These are phyloP conservation scores for Combretum micranthum DNA, from an alignment of 345 rosid species.

Conservation along the genomic window DNA sequence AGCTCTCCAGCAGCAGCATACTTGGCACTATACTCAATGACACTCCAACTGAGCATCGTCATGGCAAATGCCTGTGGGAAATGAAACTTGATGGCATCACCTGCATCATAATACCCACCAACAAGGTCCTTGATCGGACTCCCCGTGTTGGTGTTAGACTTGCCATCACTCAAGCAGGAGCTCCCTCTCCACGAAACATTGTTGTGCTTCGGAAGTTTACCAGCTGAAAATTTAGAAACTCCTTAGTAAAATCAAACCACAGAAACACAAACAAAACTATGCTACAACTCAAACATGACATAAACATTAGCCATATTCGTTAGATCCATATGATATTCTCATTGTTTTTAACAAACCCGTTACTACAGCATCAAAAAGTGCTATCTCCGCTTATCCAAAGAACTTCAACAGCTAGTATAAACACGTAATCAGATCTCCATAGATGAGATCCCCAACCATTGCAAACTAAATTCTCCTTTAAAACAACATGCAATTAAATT, in stretches of 20 bases:
- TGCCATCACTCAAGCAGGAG: conserved; percentile 76
- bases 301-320: no score
- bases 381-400: no score
- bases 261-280: background rate
- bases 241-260: conserved; percentile 1
- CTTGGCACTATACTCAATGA: conserved; percentile 87
- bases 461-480: no score
- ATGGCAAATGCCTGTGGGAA: conserved; percentile 85
- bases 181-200: conserved; percentile 95
- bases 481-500: no score
- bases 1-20: conserved; percentile 95
- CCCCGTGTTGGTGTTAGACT: conserved; percentile 37
- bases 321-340: no score
- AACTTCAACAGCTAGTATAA: no score
- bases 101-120: conserved; percentile 93
- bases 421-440: no score
- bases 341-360: no score
- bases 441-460: no score
- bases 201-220: conserved; percentile 80
- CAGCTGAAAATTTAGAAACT: conserved; percentile 42
- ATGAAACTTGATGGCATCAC: conserved; percentile 92
- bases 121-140: conserved; percentile 53
- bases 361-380: no score
- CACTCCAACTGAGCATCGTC: conserved; percentile 99
- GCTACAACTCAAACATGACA: no score